Percentiles rank a stretch among this genome's conserved stretches.
These are phyloP conservation scores for Hygrophila difformis DNA, from an alignment of 257 asterid genomes.

Conservation along the genomic window DNA sequence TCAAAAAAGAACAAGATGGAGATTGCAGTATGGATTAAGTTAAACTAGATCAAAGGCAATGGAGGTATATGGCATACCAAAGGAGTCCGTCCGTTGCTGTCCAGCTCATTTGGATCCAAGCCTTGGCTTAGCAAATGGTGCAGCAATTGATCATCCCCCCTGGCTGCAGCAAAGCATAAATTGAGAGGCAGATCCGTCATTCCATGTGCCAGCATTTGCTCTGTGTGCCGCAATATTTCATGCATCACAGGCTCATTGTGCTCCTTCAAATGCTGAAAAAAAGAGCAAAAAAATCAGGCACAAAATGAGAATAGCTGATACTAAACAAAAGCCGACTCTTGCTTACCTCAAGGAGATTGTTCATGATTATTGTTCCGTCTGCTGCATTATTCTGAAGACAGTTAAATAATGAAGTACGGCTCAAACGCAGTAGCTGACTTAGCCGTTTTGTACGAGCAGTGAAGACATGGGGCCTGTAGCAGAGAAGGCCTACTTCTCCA, in stretches of 20 bases:
- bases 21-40: too few species aligned
- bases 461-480: slow-evolving; percentile 53
- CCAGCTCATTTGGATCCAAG: slow-evolving; percentile 60
- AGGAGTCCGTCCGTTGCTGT: slow-evolving; percentile 50
- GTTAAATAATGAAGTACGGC: slow-evolving; percentile 40
- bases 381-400: slow-evolving; percentile 48
- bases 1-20: slow-evolving; percentile 14
- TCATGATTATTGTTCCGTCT: slow-evolving; percentile 50
- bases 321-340: background rate
- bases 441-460: slow-evolving; percentile 44
- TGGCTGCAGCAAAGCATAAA: slow-evolving; percentile 74
- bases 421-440: slow-evolving; percentile 53
- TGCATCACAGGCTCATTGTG: slow-evolving; percentile 44
- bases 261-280: slow-evolving; percentile 57
- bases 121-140: slow-evolving; percentile 60
- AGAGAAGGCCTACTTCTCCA: slow-evolving; percentile 57
- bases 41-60: too few species aligned
- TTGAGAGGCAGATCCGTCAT: slow-evolving; percentile 76
- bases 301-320: background rate
- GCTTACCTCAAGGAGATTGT: slow-evolving; percentile 53
- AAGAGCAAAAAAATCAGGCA: background rate
- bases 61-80: slow-evolving; percentile 28
- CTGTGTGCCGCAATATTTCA: slow-evolving; percentile 46
- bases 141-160: slow-evolving; percentile 64
- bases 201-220: slow-evolving; percentile 74